A percentile compares a stretch with the other conserved stretches of the same genome.
Conservation (phyloP, 805 yeast genomes). For the Yamadazyma philogaea region DNA sequence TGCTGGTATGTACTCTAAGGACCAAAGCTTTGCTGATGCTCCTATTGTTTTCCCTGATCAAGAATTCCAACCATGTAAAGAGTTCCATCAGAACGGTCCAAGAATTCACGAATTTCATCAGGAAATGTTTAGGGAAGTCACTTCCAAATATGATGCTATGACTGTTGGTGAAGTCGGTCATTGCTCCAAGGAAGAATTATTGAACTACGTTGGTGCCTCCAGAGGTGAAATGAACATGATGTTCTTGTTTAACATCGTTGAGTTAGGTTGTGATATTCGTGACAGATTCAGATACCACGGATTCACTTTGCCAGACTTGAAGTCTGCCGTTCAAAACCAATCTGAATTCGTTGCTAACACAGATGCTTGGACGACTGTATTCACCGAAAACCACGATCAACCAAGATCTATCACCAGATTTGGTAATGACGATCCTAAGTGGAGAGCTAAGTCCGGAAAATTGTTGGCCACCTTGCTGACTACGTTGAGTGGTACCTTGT, state of each 20-base stretch:
- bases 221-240: slow-evolving; percentile 38
- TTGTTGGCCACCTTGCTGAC: slow-evolving; percentile 44
- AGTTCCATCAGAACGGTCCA: slow-evolving; percentile 46
- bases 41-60: slow-evolving; percentile 43
- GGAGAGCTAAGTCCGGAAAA: slow-evolving; percentile 43
- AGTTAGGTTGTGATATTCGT: slow-evolving; percentile 35
- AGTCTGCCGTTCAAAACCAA: slow-evolving; percentile 35
- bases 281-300: slow-evolving; percentile 38
- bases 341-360: slow-evolving; percentile 37
- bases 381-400: slow-evolving; percentile 59
- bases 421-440: slow-evolving; percentile 35
- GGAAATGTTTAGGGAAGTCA: slow-evolving; percentile 45
- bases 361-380: slow-evolving; percentile 57
- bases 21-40: slow-evolving; percentile 45
- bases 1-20: slow-evolving; percentile 53
- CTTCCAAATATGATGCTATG: slow-evolving; percentile 49
- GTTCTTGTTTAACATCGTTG: slow-evolving; percentile 33
- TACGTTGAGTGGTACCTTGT: slow-evolving; percentile 52
- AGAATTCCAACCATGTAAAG: slow-evolving; percentile 40
- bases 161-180: slow-evolving; percentile 60
- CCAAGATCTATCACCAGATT: slow-evolving; percentile 55
- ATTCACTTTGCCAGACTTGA: slow-evolving; percentile 39
- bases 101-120: slow-evolving; percentile 56
- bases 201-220: slow-evolving; percentile 40
- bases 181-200: slow-evolving; percentile 37